A percentile compares a stretch with the other conserved stretches of the same genome.
Conservation (phyloP, 78 protist genomes). For the Corallochytrium limacisporum region DNA sequence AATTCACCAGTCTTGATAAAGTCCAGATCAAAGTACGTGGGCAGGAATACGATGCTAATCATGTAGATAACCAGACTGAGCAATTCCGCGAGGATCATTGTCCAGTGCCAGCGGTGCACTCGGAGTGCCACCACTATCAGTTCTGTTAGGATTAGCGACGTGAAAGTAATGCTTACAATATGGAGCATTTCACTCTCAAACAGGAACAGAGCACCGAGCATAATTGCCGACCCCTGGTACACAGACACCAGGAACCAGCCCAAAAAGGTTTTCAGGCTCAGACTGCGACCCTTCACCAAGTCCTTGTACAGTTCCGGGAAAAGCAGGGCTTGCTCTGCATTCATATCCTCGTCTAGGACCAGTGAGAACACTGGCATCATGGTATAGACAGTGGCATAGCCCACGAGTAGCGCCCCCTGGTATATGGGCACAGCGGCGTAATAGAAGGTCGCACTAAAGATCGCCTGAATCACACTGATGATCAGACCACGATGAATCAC, state of each 20-base stretch:
- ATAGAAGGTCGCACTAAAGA: conserved; percentile 80
- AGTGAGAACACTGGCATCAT: conserved; percentile 86
- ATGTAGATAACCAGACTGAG: conserved; percentile 38
- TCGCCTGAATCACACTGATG: conserved; percentile 84
- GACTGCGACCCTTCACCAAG: conserved; percentile 72
- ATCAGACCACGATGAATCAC: conserved; percentile 96
- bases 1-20: conserved; percentile 46
- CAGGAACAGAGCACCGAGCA: conserved; percentile 63
- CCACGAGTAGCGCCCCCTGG: conserved; percentile 58
- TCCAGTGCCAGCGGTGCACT: conserved; percentile 56
- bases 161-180: conserved; percentile 84
- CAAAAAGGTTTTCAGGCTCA: conserved; percentile 68
- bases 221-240: conserved; percentile 85
- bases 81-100: conserved; percentile 38
- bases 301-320: conserved; percentile 90
- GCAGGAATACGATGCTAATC: conserved; percentile 47
- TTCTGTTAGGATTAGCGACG: conserved; percentile 88
- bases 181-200: conserved; percentile 61
- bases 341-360: conserved; percentile 76
- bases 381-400: conserved; percentile 84
- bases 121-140: conserved; percentile 71
- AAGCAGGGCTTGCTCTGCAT: conserved; percentile 32
- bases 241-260: conserved; percentile 67
- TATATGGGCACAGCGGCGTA: conserved; percentile 81
- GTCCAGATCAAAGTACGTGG: conserved; percentile 26